Conservation (phyloP, 495 filamentous ascomycete genomes). For the Aspergillus ellipticus region DNA sequence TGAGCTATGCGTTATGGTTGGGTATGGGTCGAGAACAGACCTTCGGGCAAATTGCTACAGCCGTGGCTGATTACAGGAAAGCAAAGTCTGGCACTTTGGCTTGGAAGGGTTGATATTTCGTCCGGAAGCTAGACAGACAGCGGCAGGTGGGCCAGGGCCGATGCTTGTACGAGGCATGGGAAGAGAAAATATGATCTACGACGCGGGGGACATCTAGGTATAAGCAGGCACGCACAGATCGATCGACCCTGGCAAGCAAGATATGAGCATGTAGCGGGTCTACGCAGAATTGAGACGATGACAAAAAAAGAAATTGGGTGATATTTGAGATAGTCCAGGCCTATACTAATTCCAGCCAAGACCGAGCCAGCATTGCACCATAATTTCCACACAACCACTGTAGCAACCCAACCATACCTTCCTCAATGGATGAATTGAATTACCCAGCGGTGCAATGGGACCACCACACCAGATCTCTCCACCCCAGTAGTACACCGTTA, state of each 20-base stretch:
- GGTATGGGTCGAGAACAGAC: not conserved
- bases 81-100: too few species aligned
- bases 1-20: not conserved
- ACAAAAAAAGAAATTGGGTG: conserved; percentile 25
- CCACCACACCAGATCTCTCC: conserved; percentile 11
- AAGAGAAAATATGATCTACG: too few species aligned
- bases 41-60: not conserved
- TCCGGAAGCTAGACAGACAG: too few species aligned
- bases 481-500: conserved; percentile 16
- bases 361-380: conserved; percentile 25
- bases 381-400: conserved; percentile 17
- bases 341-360: conserved; percentile 29
- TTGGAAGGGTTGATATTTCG: too few species aligned
- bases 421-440: conserved; percentile 7
- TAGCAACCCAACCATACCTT: conserved; percentile 18
- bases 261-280: too few species aligned
- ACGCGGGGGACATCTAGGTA: too few species aligned
- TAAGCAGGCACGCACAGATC: too few species aligned
- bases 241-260: too few species aligned
- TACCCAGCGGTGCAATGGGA: conserved; percentile 7
- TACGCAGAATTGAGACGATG: too few species aligned
- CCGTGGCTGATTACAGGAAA: not conserved
- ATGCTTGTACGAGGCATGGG: too few species aligned
- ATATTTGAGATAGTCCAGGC: conserved; percentile 32
- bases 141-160: too few species aligned